phyloP scores from a whole-genome alignment of 306 rosid genomes.

The Canavalia ensiformis region DNA sequence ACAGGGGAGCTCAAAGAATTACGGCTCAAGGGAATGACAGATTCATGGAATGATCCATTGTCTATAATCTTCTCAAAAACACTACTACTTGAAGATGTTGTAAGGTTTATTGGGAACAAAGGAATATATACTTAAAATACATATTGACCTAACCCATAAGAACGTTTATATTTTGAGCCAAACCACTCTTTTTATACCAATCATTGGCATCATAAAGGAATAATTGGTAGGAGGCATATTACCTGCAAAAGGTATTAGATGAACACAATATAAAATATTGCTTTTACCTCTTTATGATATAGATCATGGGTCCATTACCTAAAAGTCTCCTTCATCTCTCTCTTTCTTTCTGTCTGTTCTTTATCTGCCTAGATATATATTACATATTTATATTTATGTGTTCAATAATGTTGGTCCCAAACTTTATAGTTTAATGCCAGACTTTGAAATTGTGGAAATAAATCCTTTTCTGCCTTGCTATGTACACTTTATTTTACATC shows the following conservation, averaged over 20 bases:
- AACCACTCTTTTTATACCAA: conserved; percentile 57
- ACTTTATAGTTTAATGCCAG: conserved; percentile 22
- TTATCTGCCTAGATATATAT: conserved; percentile 31
- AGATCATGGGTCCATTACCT: conserved; percentile 59
- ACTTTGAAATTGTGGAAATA: conserved; percentile 39
- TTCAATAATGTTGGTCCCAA: conserved; percentile 60
- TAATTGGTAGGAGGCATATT: conserved; percentile 78
- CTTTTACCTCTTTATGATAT: conserved; percentile 48
- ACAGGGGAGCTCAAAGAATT: conserved; percentile 46
- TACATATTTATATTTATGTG: conserved; percentile 33
- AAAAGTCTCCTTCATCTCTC: conserved; percentile 53
- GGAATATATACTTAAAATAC: conserved; percentile 46
- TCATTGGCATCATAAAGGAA: conserved; percentile 69
- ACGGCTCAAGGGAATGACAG: conserved; percentile 56
- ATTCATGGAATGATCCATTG: conserved; percentile 47
- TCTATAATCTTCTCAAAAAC: conserved; percentile 38
- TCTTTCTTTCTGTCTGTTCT: conserved; percentile 45
- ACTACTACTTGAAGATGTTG: conserved; percentile 53
- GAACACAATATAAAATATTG: conserved; percentile 55
- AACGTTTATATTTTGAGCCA: conserved; percentile 50
- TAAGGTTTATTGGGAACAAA: conserved; percentile 62
- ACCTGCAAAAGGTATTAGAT: conserved; percentile 67
- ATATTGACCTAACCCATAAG: conserved; percentile 65
- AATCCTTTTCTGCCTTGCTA: not conserved
- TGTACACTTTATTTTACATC: conserved; percentile 19